A percentile compares a stretch with the other conserved stretches of the same genome.
Evolutionary conservation across 1,284 basidiomycete species (phyloP).

Genomic region (Cronartium quercuum): DNA sequence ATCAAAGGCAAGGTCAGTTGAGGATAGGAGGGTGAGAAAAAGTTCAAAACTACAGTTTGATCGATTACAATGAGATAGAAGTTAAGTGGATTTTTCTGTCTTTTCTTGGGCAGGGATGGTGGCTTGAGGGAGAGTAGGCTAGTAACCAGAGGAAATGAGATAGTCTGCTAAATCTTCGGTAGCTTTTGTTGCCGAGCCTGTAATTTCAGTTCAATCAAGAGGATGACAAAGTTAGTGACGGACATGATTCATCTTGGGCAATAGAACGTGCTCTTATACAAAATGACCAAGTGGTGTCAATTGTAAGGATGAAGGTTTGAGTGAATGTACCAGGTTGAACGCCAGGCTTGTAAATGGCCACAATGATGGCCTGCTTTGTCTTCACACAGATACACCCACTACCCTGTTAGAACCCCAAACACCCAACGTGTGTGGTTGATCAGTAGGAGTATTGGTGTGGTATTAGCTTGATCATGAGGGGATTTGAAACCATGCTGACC

Average conservation of each 20-base stretch:
- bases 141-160: constrained; percentile 59
- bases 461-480: not conserved
- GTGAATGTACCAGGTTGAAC: constrained; percentile 63
- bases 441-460: not conserved
- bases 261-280: not conserved
- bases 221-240: not conserved
- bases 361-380: constrained; percentile 79
- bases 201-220: not conserved
- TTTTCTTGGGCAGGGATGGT: too few species aligned
- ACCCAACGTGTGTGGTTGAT: not conserved
- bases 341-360: constrained; percentile 69
- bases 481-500: constrained; percentile 56
- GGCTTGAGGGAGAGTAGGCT: too few species aligned
- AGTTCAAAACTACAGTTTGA: not conserved
- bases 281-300: not conserved
- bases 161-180: constrained; percentile 63
- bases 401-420: constrained; percentile 54
- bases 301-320: constrained; percentile 58
- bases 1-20: not conserved
- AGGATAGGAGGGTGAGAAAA: not conserved
- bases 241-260: not conserved
- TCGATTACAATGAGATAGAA: constrained; percentile 4
- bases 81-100: too few species aligned
- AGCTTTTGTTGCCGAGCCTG: not conserved
- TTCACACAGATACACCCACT: constrained; percentile 76